These are phyloP conservation scores for Syzygium oleosum DNA, from an alignment of 345 rosid species.

Conservation along the genomic window DNA sequence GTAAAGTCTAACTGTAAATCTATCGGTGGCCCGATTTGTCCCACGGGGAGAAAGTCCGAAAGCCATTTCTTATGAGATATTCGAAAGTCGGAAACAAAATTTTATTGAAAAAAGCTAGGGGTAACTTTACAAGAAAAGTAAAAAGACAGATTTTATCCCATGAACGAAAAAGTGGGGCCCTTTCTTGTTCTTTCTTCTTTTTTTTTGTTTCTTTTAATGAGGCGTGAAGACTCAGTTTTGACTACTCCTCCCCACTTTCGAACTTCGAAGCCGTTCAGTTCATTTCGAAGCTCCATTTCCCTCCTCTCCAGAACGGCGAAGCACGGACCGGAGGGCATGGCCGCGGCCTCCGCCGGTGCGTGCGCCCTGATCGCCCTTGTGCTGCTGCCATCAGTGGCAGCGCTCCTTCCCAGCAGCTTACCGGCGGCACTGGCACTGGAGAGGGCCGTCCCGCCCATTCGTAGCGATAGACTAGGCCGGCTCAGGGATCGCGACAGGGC, in stretches of 20 bases:
- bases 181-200: too few relatives aligned
- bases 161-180: not conserved
- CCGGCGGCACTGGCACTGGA: constrained; percentile 48
- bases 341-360: constrained; percentile 5
- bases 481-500: constrained; percentile 53
- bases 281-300: not conserved
- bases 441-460: constrained; percentile 45
- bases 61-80: not conserved
- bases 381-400: constrained; percentile 7
- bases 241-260: not conserved
- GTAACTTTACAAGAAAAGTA: too few relatives aligned
- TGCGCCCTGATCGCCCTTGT: constrained; percentile 13
- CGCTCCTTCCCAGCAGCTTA: constrained; percentile 9
- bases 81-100: not conserved
- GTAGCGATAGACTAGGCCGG: constrained; percentile 37
- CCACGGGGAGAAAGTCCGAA: not conserved
- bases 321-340: not conserved
- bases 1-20: too few relatives aligned
- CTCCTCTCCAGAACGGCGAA: not conserved
- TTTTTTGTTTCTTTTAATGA: not conserved
- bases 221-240: not conserved
- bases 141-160: not conserved
- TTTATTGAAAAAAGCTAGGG: too few relatives aligned
- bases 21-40: too few relatives aligned
- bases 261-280: not conserved